Base-by-base conservation (phyloP, 2,329 filamentous ascomycete species). In the Colletotrichum sansevieriae region DNA sequence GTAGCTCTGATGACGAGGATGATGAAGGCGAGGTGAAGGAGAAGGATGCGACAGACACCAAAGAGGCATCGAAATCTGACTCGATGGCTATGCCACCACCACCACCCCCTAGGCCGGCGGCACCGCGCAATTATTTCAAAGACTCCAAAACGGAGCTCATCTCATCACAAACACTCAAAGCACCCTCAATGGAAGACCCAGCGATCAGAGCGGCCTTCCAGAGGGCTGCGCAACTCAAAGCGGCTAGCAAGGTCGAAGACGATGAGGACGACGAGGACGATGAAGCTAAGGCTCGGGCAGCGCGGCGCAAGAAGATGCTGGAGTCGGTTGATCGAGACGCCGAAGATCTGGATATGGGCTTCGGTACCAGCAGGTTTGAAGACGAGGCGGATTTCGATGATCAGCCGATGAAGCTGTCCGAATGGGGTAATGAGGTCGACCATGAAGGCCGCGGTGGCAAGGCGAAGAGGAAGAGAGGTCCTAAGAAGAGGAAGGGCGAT, bases 321-420 rank as follows among this genome's bases (percentile, higher is more conserved):
- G 84, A 90, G 73, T 86, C 86, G 68, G 88, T 90, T 63, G 91
- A 92, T 73, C 88, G 95, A 55, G 95, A 98, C 77, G 89, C 94
- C 55, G 90, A 95, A 65, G 95, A 99, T 80, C 87, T 99, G 81
- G 96, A 99, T 76, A 88, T 98, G 84, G 95, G 95, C 69, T 98
- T 99, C 76, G 96, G 96, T 39, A 93, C 90, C 20, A 96, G 92
- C 75, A 87, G 95, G 33, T 91, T 93, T 75, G 94, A 93, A 62
- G 96, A 98, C 75, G 94, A 95, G 57, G 95, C 95, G 68, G 95
- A 97, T 71, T 87, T 91, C 71, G 92, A 94, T 46, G 85, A 86
- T 22, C 82, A 81, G 76, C 89, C 87, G 72, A 81, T 93, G 71
- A 93, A 92, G 81, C 79, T 95, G 63, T 89, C 88, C 44, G 82